Conservation (phyloP, 305 asterid genomes). For the Fraxinus xanthoxyloides region DNA sequence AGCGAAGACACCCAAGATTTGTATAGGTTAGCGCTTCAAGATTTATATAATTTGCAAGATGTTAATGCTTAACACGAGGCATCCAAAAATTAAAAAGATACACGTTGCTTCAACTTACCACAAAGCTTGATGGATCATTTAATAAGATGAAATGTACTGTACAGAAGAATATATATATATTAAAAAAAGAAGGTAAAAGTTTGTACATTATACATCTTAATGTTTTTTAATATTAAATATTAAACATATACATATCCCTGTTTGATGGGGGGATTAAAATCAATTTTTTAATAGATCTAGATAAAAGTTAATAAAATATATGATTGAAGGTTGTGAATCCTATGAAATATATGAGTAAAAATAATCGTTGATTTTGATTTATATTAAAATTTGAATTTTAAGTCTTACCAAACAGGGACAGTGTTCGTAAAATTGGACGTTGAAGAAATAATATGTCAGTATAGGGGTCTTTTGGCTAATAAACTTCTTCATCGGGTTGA, state of each 20-base stretch:
- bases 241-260: too few species aligned
- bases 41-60: neutral
- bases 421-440: neutral
- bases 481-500: neutral
- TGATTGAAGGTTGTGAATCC: too few species aligned
- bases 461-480: neutral
- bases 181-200: neutral
- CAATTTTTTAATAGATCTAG: too few species aligned
- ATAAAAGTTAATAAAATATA: too few species aligned
- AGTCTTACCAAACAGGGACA: neutral
- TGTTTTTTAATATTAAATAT: too few species aligned
- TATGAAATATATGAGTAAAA: too few species aligned
- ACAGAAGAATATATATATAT: neutral
- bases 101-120: neutral
- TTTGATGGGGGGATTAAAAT: too few species aligned
- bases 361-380: neutral
- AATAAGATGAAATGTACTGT: neutral
- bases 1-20: neutral
- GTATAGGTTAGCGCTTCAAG: too few species aligned
- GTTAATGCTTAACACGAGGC: neutral
- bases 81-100: too few species aligned
- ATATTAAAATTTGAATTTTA: too few species aligned
- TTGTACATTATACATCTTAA: neutral
- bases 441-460: neutral
- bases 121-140: too few species aligned